Percentiles rank a stretch among this genome's conserved stretches.
Conservation (phyloP, 768 basidiomycete genomes). For the Termitomyces sp. region DNA sequence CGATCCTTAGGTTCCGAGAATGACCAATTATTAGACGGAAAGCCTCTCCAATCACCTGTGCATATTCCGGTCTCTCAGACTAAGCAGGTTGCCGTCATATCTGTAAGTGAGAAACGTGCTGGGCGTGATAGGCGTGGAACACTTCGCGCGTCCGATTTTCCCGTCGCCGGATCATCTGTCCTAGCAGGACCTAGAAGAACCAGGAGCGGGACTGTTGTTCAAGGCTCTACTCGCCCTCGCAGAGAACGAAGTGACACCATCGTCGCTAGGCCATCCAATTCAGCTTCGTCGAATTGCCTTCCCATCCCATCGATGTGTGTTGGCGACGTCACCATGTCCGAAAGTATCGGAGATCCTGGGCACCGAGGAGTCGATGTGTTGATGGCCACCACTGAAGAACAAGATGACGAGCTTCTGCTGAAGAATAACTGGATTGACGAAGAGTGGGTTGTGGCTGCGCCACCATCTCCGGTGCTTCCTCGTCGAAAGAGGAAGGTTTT, state of each 20-base stretch:
- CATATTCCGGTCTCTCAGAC: conserved; percentile 9
- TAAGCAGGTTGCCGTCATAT: neutral
- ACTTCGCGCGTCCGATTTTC: conserved; percentile 45
- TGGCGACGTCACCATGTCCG: conserved; percentile 7
- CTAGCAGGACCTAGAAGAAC: conserved; percentile 30
- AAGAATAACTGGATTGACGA: conserved; percentile 21
- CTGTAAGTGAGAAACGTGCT: conserved; percentile 9
- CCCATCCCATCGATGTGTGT: neutral
- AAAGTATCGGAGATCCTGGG: conserved; percentile 1
- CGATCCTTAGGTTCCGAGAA: conserved; percentile 12
- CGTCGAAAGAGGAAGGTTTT: conserved; percentile 18
- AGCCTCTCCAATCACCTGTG: conserved; percentile 10
- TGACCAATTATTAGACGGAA: neutral
- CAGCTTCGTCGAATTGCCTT: conserved; percentile 1
- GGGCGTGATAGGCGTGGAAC: conserved; percentile 39
- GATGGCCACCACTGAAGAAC: conserved; percentile 14
- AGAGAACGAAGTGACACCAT: conserved; percentile 21
- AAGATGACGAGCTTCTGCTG: conserved; percentile 15
- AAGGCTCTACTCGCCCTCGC: conserved; percentile 9
- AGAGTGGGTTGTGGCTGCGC: conserved; percentile 32
- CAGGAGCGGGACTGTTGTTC: conserved; percentile 44
- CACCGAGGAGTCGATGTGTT: conserved; percentile 16
- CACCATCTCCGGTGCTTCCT: conserved; percentile 29
- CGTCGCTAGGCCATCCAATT: conserved; percentile 11
- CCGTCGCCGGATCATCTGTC: conserved; percentile 10